Evolutionary conservation across 805 yeast genomes (phyloP), one percentile per base, ranked within the genome.

Genomic region (Naumovozyma dairenensis): DNA sequence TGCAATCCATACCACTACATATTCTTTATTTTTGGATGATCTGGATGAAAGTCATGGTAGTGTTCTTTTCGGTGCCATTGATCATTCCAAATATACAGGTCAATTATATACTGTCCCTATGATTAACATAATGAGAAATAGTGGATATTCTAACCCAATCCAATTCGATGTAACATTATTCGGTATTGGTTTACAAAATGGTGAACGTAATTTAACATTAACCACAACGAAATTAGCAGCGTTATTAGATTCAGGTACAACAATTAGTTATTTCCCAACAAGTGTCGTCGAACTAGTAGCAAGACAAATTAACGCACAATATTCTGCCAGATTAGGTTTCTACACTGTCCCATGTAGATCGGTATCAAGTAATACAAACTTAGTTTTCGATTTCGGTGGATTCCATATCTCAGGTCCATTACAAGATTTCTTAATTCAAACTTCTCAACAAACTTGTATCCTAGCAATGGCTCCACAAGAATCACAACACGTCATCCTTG

Each of bases 361-460:
- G 5, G 40, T 39, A 8, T 50, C 53, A 30, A 45, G 57, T 34
- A 25, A 32, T n/a, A 54, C 57, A 2, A 43, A 53, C 38, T 37
- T 73, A 7, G 59, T 61, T 25, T 74, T 71, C 45, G 63, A 71
- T 46, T 77, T 81, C 54, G 74, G 75, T 42, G 87, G 87, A 2
- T 59, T 65, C 28, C 53, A 57, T 9, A 74, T 80, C 36, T 47
- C 58, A 15, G 73, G 70, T 10, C 76, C 80, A 19, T 48, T 72
- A 13, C 24, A 39, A 3, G 49, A 59, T 43, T 57, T 60, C 39
- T 39, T 63, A 21, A 37, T 62, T 21, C 30, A 31, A 16, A 38
- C 46, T 21, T 49, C 58, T 16, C 15, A 22, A 20, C 9, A 21
- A 16, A 16, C 26, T 9, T 74, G 79, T 57, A 67, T 63, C 5